Evolutionary conservation across 768 basidiomycete species (phyloP).

Genomic region (Naganishia onofrii): DNA sequence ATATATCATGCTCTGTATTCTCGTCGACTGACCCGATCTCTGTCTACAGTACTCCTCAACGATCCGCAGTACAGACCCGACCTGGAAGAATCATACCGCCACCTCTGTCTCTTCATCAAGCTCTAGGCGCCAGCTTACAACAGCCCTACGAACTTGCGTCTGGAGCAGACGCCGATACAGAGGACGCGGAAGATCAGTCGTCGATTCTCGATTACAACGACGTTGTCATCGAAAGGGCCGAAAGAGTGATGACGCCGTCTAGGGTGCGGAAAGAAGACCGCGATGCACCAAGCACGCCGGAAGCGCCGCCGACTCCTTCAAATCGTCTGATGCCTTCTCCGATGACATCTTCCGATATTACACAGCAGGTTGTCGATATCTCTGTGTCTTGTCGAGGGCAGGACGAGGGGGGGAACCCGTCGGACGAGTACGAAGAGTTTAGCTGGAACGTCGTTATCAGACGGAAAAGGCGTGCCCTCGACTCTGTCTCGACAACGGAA

Average conservation of each 20-base stretch:
- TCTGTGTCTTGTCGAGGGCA: conserved; percentile 59
- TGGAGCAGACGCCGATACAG: conserved; percentile 8
- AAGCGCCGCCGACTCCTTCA: neutral
- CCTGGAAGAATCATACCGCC: conserved; percentile 3
- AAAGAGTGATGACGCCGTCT: conserved; percentile 20
- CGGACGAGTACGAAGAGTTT: conserved; percentile 76
- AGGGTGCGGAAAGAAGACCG: conserved; percentile 3
- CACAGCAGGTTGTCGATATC: conserved; percentile 19
- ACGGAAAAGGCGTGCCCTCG: neutral
- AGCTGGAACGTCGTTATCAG: conserved; percentile 62
- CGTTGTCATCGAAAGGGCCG: conserved; percentile 20
- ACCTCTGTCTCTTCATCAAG: conserved; percentile 6
- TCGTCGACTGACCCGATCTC: neutral
- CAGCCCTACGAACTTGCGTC: neutral
- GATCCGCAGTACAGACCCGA: neutral
- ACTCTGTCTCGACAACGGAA: neutral
- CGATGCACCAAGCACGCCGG: neutral
- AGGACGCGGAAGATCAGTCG: conserved; percentile 21
- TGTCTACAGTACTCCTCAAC: conserved; percentile 1
- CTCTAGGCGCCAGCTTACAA: neutral
- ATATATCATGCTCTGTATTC: too few species aligned
- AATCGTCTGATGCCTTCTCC: conserved; percentile 14
- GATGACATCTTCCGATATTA: conserved; percentile 9
- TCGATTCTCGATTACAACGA: conserved; percentile 22
- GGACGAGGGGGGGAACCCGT: conserved; percentile 64